Conservation (phyloP, 495 filamentous ascomycete genomes). For the Polyplosphaeria fusca region DNA sequence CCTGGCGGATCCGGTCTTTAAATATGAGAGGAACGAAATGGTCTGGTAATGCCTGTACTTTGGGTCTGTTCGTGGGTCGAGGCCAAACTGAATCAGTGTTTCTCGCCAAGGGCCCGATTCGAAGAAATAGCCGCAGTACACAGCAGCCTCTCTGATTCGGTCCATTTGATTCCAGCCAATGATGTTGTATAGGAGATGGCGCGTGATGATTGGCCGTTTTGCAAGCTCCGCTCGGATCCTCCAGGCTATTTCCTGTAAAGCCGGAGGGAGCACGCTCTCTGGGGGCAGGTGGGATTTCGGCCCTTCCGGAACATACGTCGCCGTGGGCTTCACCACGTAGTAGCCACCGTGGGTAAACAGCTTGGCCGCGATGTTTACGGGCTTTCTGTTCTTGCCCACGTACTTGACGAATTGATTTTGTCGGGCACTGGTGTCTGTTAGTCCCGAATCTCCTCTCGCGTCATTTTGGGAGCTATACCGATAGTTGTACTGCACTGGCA, state of each 20-base stretch:
- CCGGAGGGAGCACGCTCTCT: conserved; percentile 46
- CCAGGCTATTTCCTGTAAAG: conserved; percentile 57
- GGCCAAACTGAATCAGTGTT: conserved; percentile 73
- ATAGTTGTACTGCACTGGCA: conserved; percentile 67
- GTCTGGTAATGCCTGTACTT: conserved; percentile 81
- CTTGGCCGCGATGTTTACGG: too few species aligned
- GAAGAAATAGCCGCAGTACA: conserved; percentile 86
- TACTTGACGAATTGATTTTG: conserved; percentile 33
- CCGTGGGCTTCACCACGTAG: conserved; percentile 58
- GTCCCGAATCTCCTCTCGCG: too few species aligned
- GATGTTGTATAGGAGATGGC: conserved; percentile 70
- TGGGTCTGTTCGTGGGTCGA: conserved; percentile 76
- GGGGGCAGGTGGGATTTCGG: conserved; percentile 51
- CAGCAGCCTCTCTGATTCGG: conserved; percentile 60
- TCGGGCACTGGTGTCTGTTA: conserved; percentile 12
- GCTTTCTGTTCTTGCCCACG: not conserved
- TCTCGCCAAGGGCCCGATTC: conserved; percentile 87
- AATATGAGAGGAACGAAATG: conserved; percentile 64
- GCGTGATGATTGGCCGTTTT: conserved; percentile 79
- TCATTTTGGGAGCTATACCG: conserved; percentile 26
- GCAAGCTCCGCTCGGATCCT: conserved; percentile 60
- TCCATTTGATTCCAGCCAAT: conserved; percentile 45
- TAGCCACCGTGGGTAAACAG: too few species aligned
- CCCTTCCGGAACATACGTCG: conserved; percentile 48
- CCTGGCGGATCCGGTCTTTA: not conserved